Evolutionary conservation across 805 yeast genomes (phyloP), one percentile per base, ranked within the genome.

Genomic region (Starmera amethionina): DNA sequence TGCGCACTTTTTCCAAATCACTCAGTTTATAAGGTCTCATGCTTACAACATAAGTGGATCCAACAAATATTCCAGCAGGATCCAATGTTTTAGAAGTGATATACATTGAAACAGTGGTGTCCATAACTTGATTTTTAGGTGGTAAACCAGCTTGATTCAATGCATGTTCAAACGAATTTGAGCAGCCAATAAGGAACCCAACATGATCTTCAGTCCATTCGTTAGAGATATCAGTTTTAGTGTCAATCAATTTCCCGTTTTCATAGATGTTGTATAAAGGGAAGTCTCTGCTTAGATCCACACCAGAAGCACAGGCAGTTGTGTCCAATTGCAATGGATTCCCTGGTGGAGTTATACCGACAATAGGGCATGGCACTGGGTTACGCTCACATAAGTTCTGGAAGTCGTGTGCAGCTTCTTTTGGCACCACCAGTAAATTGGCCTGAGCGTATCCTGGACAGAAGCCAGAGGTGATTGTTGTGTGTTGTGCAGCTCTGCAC

Each of bases 151-250:
- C 55, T 22, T 43, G 41, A 14, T 42, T 40, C 22, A 67, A 49
- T 3, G 62, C 67, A 18, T 48, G 43, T 42, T 67, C 71, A 44
- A 67, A 67, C 3, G 69, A 63, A 40, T 50, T 64, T 1, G 70
- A 65, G 42, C 71, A 67, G 13, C 72, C 71, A 27, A 67, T 60
- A 13, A 67, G 42, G 39, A 67, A 67, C 8, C 68, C 71, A n/a
- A 65, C 62, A 42, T 65, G 58, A 19, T 51, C 53, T 3, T 46
- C 45, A 2, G 51, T 44, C 70, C 70, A 66, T 39, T 59, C 60
- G 1, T 52, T 40, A 5, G 22, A 35, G 7, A 65, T 54, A 40
- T 59, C 52, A 3, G 40, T 40, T 15, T 54, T 54, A 8, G 49
- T 44, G 10, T 43, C 51, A 13, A 48, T 41, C 7, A 62, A 41